Percentiles rank a stretch among this genome's conserved stretches.
phyloP scores from a whole-genome alignment of 139 green algal genomes.

The Coelastrella sp. region DNA sequence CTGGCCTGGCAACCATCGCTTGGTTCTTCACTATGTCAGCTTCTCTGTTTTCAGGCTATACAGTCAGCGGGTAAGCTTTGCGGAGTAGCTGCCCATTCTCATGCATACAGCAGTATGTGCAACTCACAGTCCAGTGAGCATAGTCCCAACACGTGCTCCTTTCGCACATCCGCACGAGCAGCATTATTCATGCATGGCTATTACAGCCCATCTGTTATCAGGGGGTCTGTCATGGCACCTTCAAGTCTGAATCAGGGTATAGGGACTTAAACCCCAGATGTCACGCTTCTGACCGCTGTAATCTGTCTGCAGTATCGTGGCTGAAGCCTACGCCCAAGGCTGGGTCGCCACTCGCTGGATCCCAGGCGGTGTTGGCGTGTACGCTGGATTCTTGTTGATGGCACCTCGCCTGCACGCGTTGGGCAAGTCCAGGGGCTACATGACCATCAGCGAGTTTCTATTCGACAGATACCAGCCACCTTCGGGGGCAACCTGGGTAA shows the following conservation, averaged over 20 bases:
- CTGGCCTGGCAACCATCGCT: constrained; percentile 49
- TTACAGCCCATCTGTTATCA: too few relatives aligned
- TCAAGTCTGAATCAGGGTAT: too few relatives aligned
- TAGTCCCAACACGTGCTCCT: too few relatives aligned
- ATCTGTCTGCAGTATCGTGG: constrained; percentile 55
- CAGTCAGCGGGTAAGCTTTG: constrained; percentile 51
- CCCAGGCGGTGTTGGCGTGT: constrained; percentile 58
- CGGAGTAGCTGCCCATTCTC: too few relatives aligned
- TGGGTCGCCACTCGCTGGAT: constrained; percentile 65
- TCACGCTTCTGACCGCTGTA: too few relatives aligned
- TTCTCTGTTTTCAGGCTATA: constrained; percentile 63
- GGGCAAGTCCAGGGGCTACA: constrained; percentile 63
- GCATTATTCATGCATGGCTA: too few relatives aligned
- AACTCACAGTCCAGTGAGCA: too few relatives aligned
- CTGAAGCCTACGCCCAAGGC: constrained; percentile 58
- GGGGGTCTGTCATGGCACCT: too few relatives aligned
- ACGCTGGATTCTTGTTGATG: constrained; percentile 57
- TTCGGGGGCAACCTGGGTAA: constrained; percentile 42
- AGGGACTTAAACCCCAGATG: too few relatives aligned
- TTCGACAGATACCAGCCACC: constrained; percentile 56
- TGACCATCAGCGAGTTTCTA: constrained; percentile 58
- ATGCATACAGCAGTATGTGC: too few relatives aligned
- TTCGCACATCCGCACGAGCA: too few relatives aligned
- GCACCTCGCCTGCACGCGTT: constrained; percentile 60
- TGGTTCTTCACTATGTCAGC: constrained; percentile 70